A percentile compares a stretch with the other conserved stretches of the same genome.
phyloP scores from a whole-genome alignment of 2,329 filamentous ascomycete species.

The Diaporthe caulivora region DNA sequence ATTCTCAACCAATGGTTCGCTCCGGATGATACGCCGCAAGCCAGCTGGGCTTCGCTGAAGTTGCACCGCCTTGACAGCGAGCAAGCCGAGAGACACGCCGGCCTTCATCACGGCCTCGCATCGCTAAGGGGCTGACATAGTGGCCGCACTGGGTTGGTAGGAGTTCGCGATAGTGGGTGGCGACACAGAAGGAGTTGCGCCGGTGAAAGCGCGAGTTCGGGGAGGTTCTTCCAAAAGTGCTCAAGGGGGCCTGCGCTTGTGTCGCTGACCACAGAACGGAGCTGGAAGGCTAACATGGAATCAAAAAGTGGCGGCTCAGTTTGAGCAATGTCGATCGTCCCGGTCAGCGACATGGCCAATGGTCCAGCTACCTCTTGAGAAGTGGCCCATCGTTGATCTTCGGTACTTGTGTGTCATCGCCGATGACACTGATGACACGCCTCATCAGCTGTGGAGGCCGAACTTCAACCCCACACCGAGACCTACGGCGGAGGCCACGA shows the following conservation, averaged over 20 bases:
- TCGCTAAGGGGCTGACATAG: not conserved
- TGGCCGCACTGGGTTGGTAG: not conserved
- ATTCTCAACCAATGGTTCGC: not conserved
- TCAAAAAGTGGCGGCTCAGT: not conserved
- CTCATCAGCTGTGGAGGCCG: not conserved
- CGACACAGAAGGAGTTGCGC: not conserved
- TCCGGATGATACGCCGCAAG: not conserved
- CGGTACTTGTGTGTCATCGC: not conserved
- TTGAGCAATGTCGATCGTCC: not conserved
- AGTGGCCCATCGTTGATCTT: not conserved
- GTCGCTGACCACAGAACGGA: not conserved
- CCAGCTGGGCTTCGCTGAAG: not conserved
- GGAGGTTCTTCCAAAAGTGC: not conserved
- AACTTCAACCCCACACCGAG: constrained; percentile 52
- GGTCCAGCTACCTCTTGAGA: not conserved
- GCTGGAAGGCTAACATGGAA: too few species aligned
- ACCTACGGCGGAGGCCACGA: constrained; percentile 52
- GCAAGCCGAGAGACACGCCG: not conserved
- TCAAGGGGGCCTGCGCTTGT: not conserved
- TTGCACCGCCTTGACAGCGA: not conserved
- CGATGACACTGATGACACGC: not conserved
- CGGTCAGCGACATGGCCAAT: not conserved
- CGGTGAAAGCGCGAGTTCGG: not conserved
- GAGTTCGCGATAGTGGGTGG: not conserved
- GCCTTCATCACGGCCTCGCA: not conserved